Evolutionary conservation across 2,329 filamentous ascomycete genomes (phyloP), one percentile per base, ranked within the genome.

Genomic region (Colletotrichum euphorbiae): DNA sequence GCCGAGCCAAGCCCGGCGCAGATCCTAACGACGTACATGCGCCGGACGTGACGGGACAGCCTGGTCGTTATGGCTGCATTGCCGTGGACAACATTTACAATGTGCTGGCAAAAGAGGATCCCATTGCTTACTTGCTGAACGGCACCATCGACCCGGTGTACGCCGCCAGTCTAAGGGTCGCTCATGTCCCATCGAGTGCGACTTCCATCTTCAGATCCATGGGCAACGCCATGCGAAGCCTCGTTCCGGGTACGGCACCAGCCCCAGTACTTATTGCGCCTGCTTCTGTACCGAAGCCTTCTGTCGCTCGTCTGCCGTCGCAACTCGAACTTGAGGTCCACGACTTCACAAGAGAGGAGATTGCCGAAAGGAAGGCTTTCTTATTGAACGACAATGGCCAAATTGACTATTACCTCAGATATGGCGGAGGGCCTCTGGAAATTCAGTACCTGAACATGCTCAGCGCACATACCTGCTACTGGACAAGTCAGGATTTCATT

Each of bases 401-500:
- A 79, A 90, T 99, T 45, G 96, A 99, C 77, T 99, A 89, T 79
- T 97, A 91, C 74, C 82, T 99, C 55, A 89, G 89, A 55, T 94
- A 93, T 7, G 92, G 93, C 0, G 91, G 93, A 2, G 96, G 96
- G 0, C 91, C 94, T 4, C 82, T 99, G 40, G 96, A 97, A 79
- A 94, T 98, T 24, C 94, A 98, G 79, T 99, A 99, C 77, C 80
- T 98, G 40, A 98, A 97, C 72, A 99, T 99, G 96, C 81, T 99
- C 62, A 93, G 93, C 65, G 96, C 96, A 8, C 96, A 99, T 79
- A 94, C 93, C 63, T 95, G 92, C 76, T 99, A 99, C 78, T 99
- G 96, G 96, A 86, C 89, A 2, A 90, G 92, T 73, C 87, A 84
- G 31, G 96, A 98, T 76, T 94, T 99, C 77, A 90, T 97, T n/a